Evolutionary conservation across 2,329 filamentous ascomycete species (phyloP), one percentile per base, ranked within the genome.

Genomic region (Xylaria polymorpha): DNA sequence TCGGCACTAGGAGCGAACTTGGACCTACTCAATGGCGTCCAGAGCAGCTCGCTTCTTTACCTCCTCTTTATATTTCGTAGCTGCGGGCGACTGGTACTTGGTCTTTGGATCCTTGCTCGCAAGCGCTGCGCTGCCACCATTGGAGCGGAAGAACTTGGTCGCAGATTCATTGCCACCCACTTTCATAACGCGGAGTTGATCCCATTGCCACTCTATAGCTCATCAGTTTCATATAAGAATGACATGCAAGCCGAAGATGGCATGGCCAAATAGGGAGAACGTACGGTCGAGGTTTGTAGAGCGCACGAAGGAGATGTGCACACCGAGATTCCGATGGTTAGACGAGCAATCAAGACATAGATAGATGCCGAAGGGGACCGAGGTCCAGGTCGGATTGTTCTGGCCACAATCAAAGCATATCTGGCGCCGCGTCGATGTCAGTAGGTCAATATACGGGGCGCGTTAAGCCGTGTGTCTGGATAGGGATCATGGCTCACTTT

Each of bases 351-450:
- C 96, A 77, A 99, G 91, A 79, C 96, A 99, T 25, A 99, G 90
- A 81, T 98, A 99, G 81, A 99, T 98, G 79, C 93, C 96, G 73
- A 99, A 94, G 12, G 95, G 94, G 39, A 98, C 94, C 7, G 95
- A 98, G 8, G 94, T 97, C 96, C 96, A 99, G 68, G 96, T 98
- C 71, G 96, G 96, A 80, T 98, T 98, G 84, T 98, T 98, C 78
- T 94, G 92, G 80, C 93, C 91, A 83, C 96, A 99, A 84, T 99
- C 96, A 83, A 99, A 99, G 87, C 96, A 99, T 85, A 97, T 89
- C 94, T 79, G 50, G 22, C 8, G 25, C 58, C 55, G 39, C 29
- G 41, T 41, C 29, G 37, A 37, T 37, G 50, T 61, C 35, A 64
- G 59, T 15, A 43, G 18, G 43, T 14, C 3, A 10, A 1, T n/a